Evolutionary conservation across 306 rosid genomes (phyloP).

Genomic region (Corylus heterophylla): DNA sequence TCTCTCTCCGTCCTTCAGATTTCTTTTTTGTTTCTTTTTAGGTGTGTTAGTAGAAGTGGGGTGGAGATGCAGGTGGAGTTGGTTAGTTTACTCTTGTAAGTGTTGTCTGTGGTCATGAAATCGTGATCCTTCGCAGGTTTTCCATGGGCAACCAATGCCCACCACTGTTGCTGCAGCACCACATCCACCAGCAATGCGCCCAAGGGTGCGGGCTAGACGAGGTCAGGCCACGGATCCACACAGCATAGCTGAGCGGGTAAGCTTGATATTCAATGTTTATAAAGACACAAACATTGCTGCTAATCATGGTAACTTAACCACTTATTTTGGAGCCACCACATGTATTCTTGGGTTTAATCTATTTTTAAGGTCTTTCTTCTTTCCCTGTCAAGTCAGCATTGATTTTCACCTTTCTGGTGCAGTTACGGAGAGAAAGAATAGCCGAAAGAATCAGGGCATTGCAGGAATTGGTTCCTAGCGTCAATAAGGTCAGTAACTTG

Average conservation of each 20-base stretch:
- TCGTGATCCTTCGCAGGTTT: conserved; percentile 51
- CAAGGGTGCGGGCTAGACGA: conserved; percentile 94
- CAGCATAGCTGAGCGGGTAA: conserved; percentile 97
- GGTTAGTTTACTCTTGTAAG: neutral
- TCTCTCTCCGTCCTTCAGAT: neutral
- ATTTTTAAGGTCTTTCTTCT: neutral
- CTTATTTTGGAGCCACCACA: conserved; percentile 3
- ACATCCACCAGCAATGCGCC: conserved; percentile 92
- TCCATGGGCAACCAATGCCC: conserved; percentile 77
- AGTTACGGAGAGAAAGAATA: conserved; percentile 98
- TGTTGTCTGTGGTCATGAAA: conserved; percentile 17
- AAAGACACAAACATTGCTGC: conserved; percentile 3
- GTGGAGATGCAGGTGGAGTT: too few species aligned
- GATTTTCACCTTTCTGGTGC: conserved; percentile 25
- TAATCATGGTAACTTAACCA: conserved; percentile 15
- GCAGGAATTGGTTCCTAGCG: conserved; percentile 96
- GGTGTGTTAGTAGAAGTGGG: neutral
- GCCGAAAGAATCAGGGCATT: conserved; percentile 97
- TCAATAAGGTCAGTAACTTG: conserved; percentile 67
- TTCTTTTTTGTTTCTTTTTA: neutral
- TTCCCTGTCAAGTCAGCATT: neutral
- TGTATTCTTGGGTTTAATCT: conserved; percentile 8
- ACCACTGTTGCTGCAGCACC: conserved; percentile 60
- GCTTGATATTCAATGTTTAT: conserved; percentile 25
- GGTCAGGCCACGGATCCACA: conserved; percentile 99